These are phyloP conservation scores for Didymella arachidicola DNA, from an alignment of 2,329 filamentous ascomycete genomes.

Conservation along the genomic window DNA sequence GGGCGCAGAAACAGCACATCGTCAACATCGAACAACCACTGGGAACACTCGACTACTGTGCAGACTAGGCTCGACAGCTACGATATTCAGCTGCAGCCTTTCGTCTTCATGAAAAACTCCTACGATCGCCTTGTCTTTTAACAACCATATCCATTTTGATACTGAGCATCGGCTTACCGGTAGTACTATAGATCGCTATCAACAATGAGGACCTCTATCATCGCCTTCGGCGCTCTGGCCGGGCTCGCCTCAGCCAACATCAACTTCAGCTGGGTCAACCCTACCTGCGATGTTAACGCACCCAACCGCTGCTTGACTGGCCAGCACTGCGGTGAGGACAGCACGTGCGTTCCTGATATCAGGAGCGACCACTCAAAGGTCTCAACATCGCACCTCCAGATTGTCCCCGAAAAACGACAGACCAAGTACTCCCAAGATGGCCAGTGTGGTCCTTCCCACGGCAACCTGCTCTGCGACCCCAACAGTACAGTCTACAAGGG, in stretches of 20 bases:
- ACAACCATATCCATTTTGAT: conserved; percentile 2
- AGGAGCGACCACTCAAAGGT: conserved; percentile 38
- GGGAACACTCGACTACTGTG: background rate
- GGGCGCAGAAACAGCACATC: conserved; percentile 1
- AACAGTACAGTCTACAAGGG: conserved; percentile 56
- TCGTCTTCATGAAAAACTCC: background rate
- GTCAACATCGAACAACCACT: background rate
- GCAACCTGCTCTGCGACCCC: conserved; percentile 53
- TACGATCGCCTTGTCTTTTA: conserved; percentile 1
- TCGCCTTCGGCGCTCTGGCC: conserved; percentile 45
- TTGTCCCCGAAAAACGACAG: conserved; percentile 40
- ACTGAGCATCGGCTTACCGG: conserved; percentile 26
- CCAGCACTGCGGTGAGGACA: conserved; percentile 47
- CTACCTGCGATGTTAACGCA: conserved; percentile 50
- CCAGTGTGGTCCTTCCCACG: conserved; percentile 51
- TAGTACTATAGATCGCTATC: conserved; percentile 17
- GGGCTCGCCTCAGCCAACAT: conserved; percentile 57
- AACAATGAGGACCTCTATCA: conserved; percentile 42
- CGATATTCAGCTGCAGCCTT: background rate
- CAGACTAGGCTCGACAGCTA: background rate
- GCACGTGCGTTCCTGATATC: conserved; percentile 43
- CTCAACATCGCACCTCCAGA: conserved; percentile 35
- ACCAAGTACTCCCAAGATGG: conserved; percentile 51
- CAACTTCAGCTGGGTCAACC: conserved; percentile 57
- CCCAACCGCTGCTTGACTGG: conserved; percentile 48